These are phyloP conservation scores for Friedmanniomyces simplex DNA, from an alignment of 495 filamentous ascomycete species.

Conservation along the genomic window DNA sequence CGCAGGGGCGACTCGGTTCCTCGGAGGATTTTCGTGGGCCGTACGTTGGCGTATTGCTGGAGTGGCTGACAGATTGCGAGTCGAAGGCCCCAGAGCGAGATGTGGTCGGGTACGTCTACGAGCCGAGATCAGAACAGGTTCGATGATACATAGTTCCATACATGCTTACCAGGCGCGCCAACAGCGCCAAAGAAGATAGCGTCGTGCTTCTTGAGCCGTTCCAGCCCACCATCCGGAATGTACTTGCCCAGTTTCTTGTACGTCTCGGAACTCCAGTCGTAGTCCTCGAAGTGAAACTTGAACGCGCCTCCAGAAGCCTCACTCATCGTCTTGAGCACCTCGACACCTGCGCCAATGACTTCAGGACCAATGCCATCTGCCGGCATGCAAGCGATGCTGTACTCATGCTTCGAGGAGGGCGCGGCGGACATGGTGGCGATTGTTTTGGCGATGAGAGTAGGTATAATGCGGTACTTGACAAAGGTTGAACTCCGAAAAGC, in stretches of 20 bases:
- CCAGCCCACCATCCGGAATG: constrained; percentile 31
- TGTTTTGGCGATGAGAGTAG: neutral
- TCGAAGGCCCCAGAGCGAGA: constrained; percentile 34
- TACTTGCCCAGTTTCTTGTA: constrained; percentile 30
- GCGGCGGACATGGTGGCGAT: constrained; percentile 5
- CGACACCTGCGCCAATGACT: constrained; percentile 30
- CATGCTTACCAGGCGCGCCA: constrained; percentile 25
- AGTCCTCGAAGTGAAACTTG: constrained; percentile 27
- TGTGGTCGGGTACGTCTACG: constrained; percentile 31
- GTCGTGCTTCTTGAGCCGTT: constrained; percentile 30
- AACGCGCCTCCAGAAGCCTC: constrained; percentile 20
- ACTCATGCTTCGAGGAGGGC: constrained; percentile 7
- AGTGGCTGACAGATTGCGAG: constrained; percentile 34
- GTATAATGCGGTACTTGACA: too few species aligned
- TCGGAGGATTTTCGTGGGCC: constrained; percentile 31
- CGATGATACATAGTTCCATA: neutral
- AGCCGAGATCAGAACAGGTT: neutral
- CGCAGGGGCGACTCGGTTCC: constrained; percentile 30
- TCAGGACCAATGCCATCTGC: constrained; percentile 36
- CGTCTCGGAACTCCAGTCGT: constrained; percentile 32
- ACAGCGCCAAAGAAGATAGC: constrained; percentile 35
- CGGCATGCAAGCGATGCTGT: constrained; percentile 29
- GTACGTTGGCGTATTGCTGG: constrained; percentile 34
- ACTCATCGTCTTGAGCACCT: constrained; percentile 29
- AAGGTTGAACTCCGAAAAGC: too few species aligned